Evolutionary conservation across 2,329 filamentous ascomycete species (phyloP), one percentile per base, ranked within the genome.

Genomic region (Rachicladosporium sp.): DNA sequence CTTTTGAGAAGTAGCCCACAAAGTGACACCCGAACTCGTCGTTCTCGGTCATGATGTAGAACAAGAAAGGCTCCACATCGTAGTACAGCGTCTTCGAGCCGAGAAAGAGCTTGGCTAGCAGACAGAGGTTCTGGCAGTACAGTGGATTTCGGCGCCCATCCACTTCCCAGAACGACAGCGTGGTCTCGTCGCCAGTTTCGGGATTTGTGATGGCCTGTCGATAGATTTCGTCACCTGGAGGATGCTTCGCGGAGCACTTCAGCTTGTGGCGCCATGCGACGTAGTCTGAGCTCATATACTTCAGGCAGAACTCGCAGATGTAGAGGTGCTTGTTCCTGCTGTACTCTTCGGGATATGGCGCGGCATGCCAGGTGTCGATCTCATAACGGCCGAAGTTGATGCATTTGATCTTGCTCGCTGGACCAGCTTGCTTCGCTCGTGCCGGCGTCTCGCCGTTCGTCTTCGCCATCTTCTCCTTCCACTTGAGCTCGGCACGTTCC

Each of bases 231-330:
- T 98, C 91, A 15, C 91, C 91, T 0, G 93, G 93, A 3, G 91
- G 93, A 55, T 96, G 88, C 60, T 96, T 96, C 29, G 87, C 87
- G 4, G 86, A 83, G 52, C 91, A 98, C 66, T 98, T 98, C 52
- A 71, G 62, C 62, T 96, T 96, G 64, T 98, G 91, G 38, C 91
- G 77, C 86, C 89, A 96, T 10, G 91, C 89, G 21, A 98, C 91
- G 54, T 93, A 96, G 59, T 95, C 89, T 11, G 91, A 96, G 61
- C 93, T 94, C 87, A 98, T 95, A 66, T 98, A 98, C 64, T 96
- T 98, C 44, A 98, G 70, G 59, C 91, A 98, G 61, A 96, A 98
- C 61, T 98, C 93, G 70, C 91, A 98, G 47, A 98, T 96, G 63
- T 94, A 96, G n/a, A 98, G 73, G 31, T 94, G 83, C 23, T 85